These are phyloP conservation scores for Aspergillus piperis DNA, from an alignment of 2,329 filamentous ascomycete species.

Conservation along the genomic window DNA sequence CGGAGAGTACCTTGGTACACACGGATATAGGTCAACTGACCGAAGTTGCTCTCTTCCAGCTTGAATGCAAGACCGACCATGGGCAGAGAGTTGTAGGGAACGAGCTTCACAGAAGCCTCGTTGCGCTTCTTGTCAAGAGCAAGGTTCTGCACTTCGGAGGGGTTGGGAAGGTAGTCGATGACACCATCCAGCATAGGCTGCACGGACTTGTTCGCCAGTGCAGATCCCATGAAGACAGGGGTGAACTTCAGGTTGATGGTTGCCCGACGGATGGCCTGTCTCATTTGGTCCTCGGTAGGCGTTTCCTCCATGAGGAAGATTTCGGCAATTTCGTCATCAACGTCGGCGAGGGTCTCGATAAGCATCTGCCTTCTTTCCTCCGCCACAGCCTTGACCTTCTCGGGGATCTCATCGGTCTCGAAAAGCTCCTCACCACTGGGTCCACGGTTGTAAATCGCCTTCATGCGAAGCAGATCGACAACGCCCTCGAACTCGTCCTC, in stretches of 20 bases:
- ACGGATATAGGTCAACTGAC: constrained; percentile 95
- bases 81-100: constrained; percentile 89
- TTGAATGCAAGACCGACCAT: constrained; percentile 98
- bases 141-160: constrained; percentile 81
- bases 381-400: constrained; percentile 72
- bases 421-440: constrained; percentile 74
- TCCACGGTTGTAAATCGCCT: constrained; percentile 89
- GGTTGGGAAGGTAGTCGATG: constrained; percentile 93
- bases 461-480: constrained; percentile 89
- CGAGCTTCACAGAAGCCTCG: constrained; percentile 80
- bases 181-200: constrained; percentile 97
- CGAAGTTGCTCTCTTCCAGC: constrained; percentile 97
- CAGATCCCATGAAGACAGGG: constrained; percentile 94
- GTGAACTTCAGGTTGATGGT: constrained; percentile 90
- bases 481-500: constrained; percentile 93
- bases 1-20: constrained; percentile 92
- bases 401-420: constrained; percentile 77
- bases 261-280: constrained; percentile 84
- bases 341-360: constrained; percentile 93
- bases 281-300: constrained; percentile 80
- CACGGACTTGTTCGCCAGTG: constrained; percentile 88
- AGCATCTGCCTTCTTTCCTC: constrained; percentile 80
- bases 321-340: constrained; percentile 97
- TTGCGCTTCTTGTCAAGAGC: constrained; percentile 79
- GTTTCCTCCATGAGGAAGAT: constrained; percentile 85